Evolutionary conservation across 1,284 basidiomycete species (phyloP).

Genomic region (Trametes polyzona): DNA sequence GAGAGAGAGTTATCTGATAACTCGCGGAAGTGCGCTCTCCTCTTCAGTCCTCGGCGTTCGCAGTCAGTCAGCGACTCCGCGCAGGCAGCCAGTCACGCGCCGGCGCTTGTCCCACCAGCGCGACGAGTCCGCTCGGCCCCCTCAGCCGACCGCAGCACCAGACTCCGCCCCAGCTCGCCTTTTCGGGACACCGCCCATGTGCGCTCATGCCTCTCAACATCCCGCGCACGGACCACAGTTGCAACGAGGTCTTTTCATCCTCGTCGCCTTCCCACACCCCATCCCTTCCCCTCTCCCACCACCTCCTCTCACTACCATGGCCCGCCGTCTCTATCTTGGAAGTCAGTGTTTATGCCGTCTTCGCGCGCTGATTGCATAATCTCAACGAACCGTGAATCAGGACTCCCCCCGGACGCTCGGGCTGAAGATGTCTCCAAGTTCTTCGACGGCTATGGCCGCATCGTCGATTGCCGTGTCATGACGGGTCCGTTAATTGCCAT

Average conservation of each 20-base stretch:
- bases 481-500: conserved; percentile 75
- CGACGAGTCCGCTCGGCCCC: conserved; percentile 12
- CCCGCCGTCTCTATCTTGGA: conserved; percentile 82
- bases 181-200: not conserved
- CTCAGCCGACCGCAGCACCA: conserved; percentile 11
- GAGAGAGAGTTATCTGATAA: conserved; percentile 38
- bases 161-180: conserved; percentile 18
- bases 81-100: conserved; percentile 14
- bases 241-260: conserved; percentile 25
- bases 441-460: conserved; percentile 85
- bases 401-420: conserved; percentile 78
- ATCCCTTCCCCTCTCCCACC: conserved; percentile 40
- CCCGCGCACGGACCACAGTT: conserved; percentile 37
- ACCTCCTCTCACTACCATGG: conserved; percentile 65
- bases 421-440: conserved; percentile 82
- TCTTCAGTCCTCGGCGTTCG: not conserved
- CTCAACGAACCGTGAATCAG: too few species aligned
- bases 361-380: not conserved
- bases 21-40: not conserved
- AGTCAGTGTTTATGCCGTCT: conserved; percentile 50
- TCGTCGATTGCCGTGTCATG: conserved; percentile 93
- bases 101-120: too few species aligned
- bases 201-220: conserved; percentile 14
- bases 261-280: conserved; percentile 10
- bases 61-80: conserved; percentile 7